Conservation (phyloP, 2,329 filamentous ascomycete genomes). For the Lachnellula subtilissima region DNA sequence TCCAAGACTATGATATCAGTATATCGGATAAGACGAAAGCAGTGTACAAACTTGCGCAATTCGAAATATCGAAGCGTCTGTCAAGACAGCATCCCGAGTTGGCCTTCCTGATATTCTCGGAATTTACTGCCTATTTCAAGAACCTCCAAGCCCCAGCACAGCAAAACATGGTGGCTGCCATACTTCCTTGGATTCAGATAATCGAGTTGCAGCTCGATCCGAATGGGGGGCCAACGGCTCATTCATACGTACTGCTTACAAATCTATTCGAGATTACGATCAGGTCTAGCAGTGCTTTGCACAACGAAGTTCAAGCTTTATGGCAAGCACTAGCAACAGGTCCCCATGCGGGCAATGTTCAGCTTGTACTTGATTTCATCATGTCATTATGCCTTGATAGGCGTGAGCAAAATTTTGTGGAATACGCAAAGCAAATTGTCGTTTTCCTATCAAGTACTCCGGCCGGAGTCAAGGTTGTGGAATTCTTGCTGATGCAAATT, state of each 20-base stretch:
- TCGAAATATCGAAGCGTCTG: constrained; percentile 88
- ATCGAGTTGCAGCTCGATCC: constrained; percentile 90
- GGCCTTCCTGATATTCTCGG: constrained; percentile 91
- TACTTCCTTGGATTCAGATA: constrained; percentile 92
- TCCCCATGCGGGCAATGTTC: constrained; percentile 88
- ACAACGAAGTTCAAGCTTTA: constrained; percentile 94
- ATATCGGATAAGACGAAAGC: constrained; percentile 98
- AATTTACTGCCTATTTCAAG: constrained; percentile 92
- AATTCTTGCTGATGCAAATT: constrained; percentile 88
- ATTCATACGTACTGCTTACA: constrained; percentile 89
- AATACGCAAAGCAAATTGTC: constrained; percentile 96
- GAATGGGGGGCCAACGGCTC: constrained; percentile 82
- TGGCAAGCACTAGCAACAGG: constrained; percentile 96
- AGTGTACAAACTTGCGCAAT: constrained; percentile 95
- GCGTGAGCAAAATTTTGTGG: constrained; percentile 95
- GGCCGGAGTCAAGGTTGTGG: constrained; percentile 85
- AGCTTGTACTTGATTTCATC: constrained; percentile 92
- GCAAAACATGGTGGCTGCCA: constrained; percentile 88
- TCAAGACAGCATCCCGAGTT: constrained; percentile 84
- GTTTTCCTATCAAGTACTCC: constrained; percentile 87
- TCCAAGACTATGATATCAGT: constrained; percentile 97
- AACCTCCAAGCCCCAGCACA: constrained; percentile 77
- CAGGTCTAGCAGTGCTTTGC: constrained; percentile 77
- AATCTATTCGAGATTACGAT: constrained; percentile 97
- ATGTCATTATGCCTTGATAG: constrained; percentile 90